These are phyloP conservation scores for Aspergillus caelatus DNA, from an alignment of 2,329 filamentous ascomycete genomes.

Conservation along the genomic window DNA sequence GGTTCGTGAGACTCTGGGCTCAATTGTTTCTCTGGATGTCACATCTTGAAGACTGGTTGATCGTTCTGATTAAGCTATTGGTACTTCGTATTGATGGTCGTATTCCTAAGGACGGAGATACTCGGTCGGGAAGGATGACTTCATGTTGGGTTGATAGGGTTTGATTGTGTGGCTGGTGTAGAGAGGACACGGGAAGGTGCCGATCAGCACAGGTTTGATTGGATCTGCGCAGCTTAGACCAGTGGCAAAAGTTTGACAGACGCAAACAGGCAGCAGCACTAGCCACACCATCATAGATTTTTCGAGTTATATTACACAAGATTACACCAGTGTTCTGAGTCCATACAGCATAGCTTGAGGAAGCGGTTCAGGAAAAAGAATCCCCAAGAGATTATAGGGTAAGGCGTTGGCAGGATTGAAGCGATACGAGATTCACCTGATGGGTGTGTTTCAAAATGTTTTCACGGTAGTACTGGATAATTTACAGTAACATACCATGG, in stretches of 20 bases:
- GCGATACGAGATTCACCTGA: no score
- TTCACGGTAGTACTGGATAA: not conserved
- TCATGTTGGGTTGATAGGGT: not conserved
- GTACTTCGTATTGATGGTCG: not conserved
- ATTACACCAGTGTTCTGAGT: not conserved
- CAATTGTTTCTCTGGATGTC: not conserved
- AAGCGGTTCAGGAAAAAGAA: not conserved
- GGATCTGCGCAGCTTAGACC: not conserved
- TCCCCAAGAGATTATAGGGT: not conserved
- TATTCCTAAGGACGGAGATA: not conserved
- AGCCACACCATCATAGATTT: not conserved
- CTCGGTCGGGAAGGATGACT: not conserved
- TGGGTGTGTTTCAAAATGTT: not conserved
- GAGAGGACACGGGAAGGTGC: not conserved
- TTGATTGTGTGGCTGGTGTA: conserved; percentile 2
- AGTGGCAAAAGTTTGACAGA: not conserved
- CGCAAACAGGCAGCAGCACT: not conserved
- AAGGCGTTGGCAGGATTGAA: not conserved
- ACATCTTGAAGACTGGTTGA: not conserved
- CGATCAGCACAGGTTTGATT: not conserved
- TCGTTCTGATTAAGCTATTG: not conserved
- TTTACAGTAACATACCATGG: not conserved
- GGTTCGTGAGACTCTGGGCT: not conserved
- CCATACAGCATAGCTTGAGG: not conserved
- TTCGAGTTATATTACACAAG: not conserved